phyloP scores from a whole-genome alignment of 2,329 filamentous ascomycete genomes.

The Emericellopsis cladophorae region DNA sequence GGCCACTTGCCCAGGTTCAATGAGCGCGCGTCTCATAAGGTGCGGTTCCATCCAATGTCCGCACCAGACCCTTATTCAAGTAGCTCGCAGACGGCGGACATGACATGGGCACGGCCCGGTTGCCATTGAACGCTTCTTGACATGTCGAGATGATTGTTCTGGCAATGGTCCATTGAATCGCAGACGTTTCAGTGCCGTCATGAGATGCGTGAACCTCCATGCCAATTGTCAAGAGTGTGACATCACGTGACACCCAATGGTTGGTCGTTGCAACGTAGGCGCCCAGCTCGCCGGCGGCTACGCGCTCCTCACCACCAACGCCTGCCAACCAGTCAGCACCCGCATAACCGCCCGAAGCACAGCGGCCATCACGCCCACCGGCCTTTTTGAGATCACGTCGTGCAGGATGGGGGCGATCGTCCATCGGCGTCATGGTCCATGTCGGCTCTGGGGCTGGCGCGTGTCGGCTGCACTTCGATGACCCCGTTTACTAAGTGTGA shows the following conservation, averaged over 20 bases:
- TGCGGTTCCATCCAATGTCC: too few species aligned
- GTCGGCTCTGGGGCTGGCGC: background rate
- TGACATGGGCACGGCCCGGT: too few species aligned
- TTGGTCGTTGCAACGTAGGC: background rate
- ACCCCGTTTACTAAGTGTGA: background rate
- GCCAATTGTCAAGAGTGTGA: too few species aligned
- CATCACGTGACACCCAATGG: background rate
- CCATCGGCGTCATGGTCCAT: background rate
- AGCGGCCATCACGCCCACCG: background rate
- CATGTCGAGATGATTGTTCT: too few species aligned
- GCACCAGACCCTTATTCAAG: too few species aligned
- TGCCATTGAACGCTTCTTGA: too few species aligned
- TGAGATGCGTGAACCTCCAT: too few species aligned
- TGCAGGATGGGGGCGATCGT: background rate
- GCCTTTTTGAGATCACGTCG: background rate
- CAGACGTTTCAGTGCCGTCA: too few species aligned
- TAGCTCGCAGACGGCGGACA: too few species aligned
- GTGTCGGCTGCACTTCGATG: background rate
- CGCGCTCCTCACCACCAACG: background rate
- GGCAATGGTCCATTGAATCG: too few species aligned
- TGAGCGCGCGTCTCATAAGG: too few species aligned
- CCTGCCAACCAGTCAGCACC: conserved; percentile 1
- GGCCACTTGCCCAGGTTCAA: too few species aligned
- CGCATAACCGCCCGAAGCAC: conserved; percentile 1
- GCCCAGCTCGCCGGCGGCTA: background rate